phyloP scores from a whole-genome alignment of 2,329 filamentous ascomycete species.

The Blastomyces silverae region DNA sequence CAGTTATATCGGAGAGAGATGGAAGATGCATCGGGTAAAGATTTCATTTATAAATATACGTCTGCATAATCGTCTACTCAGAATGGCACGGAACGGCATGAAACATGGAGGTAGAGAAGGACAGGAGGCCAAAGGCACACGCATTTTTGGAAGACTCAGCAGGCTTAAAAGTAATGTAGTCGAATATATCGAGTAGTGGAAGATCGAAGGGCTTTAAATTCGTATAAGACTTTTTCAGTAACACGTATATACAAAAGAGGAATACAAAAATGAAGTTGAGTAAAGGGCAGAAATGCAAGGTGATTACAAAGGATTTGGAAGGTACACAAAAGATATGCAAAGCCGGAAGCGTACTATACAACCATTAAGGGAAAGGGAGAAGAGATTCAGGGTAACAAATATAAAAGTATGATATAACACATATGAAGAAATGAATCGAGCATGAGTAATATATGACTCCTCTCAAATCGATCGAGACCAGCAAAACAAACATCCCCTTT shows the following conservation, averaged over 20 bases:
- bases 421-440: background rate
- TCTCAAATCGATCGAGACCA: background rate
- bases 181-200: background rate
- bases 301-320: slow-evolving; percentile 1
- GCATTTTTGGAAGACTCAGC: background rate
- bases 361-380: background rate
- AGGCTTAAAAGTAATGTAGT: background rate
- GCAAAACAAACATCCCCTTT: slow-evolving; percentile 7
- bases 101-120: background rate
- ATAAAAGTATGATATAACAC: background rate
- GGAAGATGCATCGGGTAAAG: background rate
- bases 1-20: background rate
- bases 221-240: background rate
- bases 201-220: background rate
- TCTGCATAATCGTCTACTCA: background rate
- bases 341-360: slow-evolving; percentile 2
- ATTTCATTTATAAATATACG: background rate
- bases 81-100: background rate
- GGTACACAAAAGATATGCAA: slow-evolving; percentile 7
- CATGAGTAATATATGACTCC: slow-evolving; percentile 4
- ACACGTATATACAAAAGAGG: background rate
- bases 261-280: background rate
- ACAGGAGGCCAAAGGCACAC: background rate
- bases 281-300: background rate
- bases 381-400: slow-evolving; percentile 1